Evolutionary conservation across 1,284 basidiomycete genomes (phyloP), one percentile per base, ranked within the genome.

Genomic region (Cutaneotrichosporon daszewskae): DNA sequence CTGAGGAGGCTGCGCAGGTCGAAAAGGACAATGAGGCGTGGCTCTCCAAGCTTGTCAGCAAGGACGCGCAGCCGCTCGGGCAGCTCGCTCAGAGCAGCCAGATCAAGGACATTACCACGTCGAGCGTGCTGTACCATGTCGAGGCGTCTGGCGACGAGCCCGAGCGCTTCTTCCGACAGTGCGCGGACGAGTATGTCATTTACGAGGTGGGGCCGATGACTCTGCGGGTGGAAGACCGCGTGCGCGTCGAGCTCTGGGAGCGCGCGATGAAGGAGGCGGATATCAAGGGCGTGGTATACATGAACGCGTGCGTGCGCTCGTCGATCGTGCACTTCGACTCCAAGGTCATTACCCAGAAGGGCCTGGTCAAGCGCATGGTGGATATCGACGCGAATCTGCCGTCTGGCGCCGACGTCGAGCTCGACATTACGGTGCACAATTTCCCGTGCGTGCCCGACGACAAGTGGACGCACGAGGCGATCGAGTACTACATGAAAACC

Each of bases 401-500:
- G 5, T 34, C 31, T 24, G 26, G 47, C 28, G 44, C 74, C 3
- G 53, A 64, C 8, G 60, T 68, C 3, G 75, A 77, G 43, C 45
- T 83, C 44, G 70, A 74, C 0, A 77, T 77, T 2, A 74, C 80
- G 5, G 72, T 72, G 26, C 72, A 83, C 28, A 75, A 72, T 4
- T 77, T 84, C 46, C 83, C 83, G 0, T 76, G 83, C 20, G 78
- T 76, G 0, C 74, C 82, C 8, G 77, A 82, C 51, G 82, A 84
- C 55, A 69, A 67, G 19, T 80, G 79, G 77, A 77, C 67, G 35
- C 68, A 66, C 11, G 77, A 79, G n/a, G 78, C 80, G 5, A 67
- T 83, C 27, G 59, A 75, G 36, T 71, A 74, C 40, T 84, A 83
- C 60, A 79, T 79, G 51, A 49, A 53, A 47, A 49, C 53, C 3